Conservation (phyloP, 1,139 yeast genomes). For the Pichia sp. region DNA sequence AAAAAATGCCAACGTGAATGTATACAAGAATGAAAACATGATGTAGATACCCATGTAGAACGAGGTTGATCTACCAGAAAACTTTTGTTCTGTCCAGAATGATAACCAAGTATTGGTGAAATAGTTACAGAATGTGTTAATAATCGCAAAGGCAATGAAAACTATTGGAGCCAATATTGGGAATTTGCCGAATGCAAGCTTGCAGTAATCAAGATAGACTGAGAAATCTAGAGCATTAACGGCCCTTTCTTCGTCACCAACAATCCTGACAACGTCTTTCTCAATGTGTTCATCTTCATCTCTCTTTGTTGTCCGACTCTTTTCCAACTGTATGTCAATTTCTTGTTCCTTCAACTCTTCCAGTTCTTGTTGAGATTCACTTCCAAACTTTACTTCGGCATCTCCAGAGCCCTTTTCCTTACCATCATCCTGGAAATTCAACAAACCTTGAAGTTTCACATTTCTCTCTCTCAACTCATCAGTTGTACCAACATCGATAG, state of each 20-base stretch:
- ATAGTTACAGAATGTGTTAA: slow-evolving; percentile 56
- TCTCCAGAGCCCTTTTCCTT: slow-evolving; percentile 27
- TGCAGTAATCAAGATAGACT: slow-evolving; percentile 50
- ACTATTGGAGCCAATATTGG: slow-evolving; percentile 40
- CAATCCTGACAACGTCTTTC: slow-evolving; percentile 27
- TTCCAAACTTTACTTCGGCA: slow-evolving; percentile 15
- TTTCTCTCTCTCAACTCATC: slow-evolving; percentile 44
- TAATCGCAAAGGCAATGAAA: slow-evolving; percentile 36
- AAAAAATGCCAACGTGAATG: slow-evolving; percentile 38
- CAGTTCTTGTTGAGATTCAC: slow-evolving; percentile 11
- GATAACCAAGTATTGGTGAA: slow-evolving; percentile 82
- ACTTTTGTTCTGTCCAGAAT: slow-evolving; percentile 68
- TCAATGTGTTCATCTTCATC: background rate
- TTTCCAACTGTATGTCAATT: background rate
- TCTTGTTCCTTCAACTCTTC: slow-evolving; percentile 15
- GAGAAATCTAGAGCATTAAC: slow-evolving; percentile 33
- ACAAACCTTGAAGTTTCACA: slow-evolving; percentile 46
- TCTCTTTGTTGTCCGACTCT: background rate
- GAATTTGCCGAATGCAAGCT: slow-evolving; percentile 52
- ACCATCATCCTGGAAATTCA: slow-evolving; percentile 42
- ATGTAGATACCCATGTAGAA: slow-evolving; percentile 73
- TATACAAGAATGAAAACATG: slow-evolving; percentile 40
- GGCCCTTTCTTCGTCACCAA: slow-evolving; percentile 35
- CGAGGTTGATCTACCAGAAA: slow-evolving; percentile 41
- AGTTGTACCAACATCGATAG: slow-evolving; percentile 55